Evolutionary conservation across 1,284 basidiomycete species (phyloP).

Genomic region (Thelephora terrestris): DNA sequence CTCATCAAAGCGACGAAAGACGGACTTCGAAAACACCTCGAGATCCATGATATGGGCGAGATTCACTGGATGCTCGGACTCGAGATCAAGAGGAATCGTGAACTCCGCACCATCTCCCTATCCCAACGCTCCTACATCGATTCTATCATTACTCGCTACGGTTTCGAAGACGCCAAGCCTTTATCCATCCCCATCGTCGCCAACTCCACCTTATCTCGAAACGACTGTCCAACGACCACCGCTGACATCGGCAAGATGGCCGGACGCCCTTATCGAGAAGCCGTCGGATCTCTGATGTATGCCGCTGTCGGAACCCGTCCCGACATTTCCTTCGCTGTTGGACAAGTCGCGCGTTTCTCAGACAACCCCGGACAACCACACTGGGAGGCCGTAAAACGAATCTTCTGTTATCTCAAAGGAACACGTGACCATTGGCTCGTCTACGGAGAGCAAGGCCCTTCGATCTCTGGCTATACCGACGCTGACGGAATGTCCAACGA

Average conservation of each 20-base stretch:
- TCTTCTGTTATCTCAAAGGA: conserved; percentile 34
- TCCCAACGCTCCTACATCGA: conserved; percentile 31
- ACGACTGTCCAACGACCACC: neutral
- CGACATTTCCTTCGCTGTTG: conserved; percentile 31
- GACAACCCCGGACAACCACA: conserved; percentile 20
- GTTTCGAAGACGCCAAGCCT: conserved; percentile 21
- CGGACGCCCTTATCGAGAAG: conserved; percentile 17
- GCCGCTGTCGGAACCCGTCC: conserved; percentile 27
- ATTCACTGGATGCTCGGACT: conserved; percentile 15
- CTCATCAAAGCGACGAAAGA: neutral
- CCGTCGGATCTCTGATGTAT: conserved; percentile 32
- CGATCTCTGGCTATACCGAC: conserved; percentile 30
- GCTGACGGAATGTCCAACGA: conserved; percentile 26
- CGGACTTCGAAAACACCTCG: conserved; percentile 3
- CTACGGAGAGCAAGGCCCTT: conserved; percentile 16
- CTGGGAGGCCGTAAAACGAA: conserved; percentile 27
- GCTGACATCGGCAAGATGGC: conserved; percentile 2
- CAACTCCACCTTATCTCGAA: conserved; percentile 9
- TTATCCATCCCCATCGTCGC: conserved; percentile 23
- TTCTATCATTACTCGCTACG: conserved; percentile 22
- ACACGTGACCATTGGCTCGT: conserved; percentile 22
- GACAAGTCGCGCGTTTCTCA: conserved; percentile 25
- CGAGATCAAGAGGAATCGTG: conserved; percentile 20
- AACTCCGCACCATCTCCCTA: conserved; percentile 18
- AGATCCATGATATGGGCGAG: conserved; percentile 15